Percentiles rank a stretch among this genome's conserved stretches.
Evolutionary conservation across 306 rosid genomes (phyloP).

Genomic region (Glycyrrhiza uralensis): DNA sequence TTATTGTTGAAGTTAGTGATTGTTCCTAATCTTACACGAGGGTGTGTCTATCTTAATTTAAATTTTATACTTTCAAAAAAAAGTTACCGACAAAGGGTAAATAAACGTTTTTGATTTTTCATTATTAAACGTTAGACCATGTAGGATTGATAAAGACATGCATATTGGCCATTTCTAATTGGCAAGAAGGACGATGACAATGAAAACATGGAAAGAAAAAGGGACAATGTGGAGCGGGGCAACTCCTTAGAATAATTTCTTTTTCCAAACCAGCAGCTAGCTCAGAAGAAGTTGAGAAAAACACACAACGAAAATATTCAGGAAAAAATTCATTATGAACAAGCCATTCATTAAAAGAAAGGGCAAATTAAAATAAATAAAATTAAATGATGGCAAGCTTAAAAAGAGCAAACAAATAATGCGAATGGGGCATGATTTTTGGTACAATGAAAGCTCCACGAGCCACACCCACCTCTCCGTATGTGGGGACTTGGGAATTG

Average conservation of each 20-base stretch:
- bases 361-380: not conserved
- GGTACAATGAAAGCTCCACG: conserved; percentile 31
- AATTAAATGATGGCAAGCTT: not conserved
- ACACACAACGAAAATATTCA: not conserved
- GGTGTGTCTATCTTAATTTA: no score
- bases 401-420: not conserved
- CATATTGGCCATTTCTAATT: not conserved
- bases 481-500: conserved; percentile 54
- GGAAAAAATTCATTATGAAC: not conserved
- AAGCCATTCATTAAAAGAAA: not conserved
- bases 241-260: not conserved
- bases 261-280: not conserved
- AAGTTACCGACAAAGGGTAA: not conserved
- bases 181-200: not conserved
- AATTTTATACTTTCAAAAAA: no score
- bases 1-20: no score
- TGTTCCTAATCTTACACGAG: no score
- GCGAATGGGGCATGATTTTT: conserved; percentile 25
- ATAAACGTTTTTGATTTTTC: no score
- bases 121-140: not conserved
- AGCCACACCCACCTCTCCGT: conserved; percentile 15
- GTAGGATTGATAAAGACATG: conserved; percentile 14
- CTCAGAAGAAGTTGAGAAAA: not conserved
- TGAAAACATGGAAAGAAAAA: not conserved
- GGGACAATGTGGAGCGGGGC: not conserved